Conservation (phyloP, 495 filamentous ascomycete genomes). For the Penicillium bovifimosum region DNA sequence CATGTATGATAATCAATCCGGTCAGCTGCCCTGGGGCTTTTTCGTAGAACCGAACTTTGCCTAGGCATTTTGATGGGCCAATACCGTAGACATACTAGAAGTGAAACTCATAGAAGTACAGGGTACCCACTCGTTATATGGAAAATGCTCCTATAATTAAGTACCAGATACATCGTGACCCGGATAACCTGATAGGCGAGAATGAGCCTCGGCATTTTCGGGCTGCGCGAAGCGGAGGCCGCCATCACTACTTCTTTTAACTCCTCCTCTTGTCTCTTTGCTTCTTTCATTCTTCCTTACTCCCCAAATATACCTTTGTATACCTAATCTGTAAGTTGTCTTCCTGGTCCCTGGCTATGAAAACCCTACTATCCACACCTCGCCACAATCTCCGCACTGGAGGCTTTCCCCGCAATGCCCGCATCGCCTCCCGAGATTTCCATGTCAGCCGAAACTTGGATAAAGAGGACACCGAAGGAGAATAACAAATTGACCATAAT, state of each 20-base stretch:
- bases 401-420: constrained; percentile 29
- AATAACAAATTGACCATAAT: neutral
- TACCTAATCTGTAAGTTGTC: constrained; percentile 16
- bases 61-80: neutral
- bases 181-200: constrained; percentile 3
- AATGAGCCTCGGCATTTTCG: constrained; percentile 28
- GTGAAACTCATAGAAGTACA: neutral
- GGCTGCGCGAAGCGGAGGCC: constrained; percentile 19
- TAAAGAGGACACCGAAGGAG: neutral
- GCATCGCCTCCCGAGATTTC: constrained; percentile 15
- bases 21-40: too few species aligned
- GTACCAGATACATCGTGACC: constrained; percentile 14
- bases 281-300: neutral
- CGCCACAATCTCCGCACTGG: neutral
- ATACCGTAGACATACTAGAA: too few species aligned
- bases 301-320: neutral
- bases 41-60: neutral
- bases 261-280: neutral
- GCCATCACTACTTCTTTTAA: constrained; percentile 3
- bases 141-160: neutral
- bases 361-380: too few species aligned
- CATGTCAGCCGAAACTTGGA: neutral
- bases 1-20: too few species aligned
- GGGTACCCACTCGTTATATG: neutral
- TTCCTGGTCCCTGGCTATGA: neutral